Conservation (phyloP, 306 rosid species). For the Albizia julibrissin region DNA sequence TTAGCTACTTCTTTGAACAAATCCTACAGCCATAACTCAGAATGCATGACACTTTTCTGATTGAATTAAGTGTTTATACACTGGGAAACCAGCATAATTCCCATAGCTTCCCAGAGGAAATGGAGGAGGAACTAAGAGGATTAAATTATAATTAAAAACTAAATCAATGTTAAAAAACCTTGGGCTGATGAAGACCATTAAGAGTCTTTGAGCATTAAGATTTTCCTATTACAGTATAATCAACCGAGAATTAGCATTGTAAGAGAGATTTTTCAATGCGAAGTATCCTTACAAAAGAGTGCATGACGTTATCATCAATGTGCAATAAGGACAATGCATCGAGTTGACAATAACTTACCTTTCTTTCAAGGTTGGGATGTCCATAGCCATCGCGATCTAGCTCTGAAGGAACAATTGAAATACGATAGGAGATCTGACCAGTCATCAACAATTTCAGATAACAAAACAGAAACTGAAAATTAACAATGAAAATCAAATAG, state of each 20-base stretch:
- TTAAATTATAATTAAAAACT: neutral
- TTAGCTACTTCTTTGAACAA: neutral
- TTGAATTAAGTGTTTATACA: slow-evolving; percentile 1
- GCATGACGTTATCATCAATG: neutral
- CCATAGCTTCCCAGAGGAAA: neutral
- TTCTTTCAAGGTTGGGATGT: slow-evolving; percentile 52
- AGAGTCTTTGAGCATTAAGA: slow-evolving; percentile 2
- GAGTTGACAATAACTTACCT: slow-evolving; percentile 38
- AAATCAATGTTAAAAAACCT: neutral
- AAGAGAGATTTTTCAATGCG: neutral
- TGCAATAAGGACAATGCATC: neutral
- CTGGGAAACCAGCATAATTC: neutral
- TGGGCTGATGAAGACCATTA: neutral
- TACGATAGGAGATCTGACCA: neutral
- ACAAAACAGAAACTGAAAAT: slow-evolving; percentile 3
- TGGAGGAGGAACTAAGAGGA: neutral
- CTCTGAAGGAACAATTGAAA: neutral
- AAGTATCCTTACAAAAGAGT: neutral
- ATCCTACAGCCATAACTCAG: neutral
- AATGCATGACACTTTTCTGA: neutral
- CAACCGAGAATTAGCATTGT: slow-evolving; percentile 1
- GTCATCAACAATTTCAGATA: slow-evolving; percentile 22
- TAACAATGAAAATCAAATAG: neutral
- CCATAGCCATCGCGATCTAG: slow-evolving; percentile 51
- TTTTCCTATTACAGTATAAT: slow-evolving; percentile 11